Evolutionary conservation across 2,329 filamentous ascomycete genomes (phyloP), one percentile per base, ranked within the genome.

Genomic region (Fusarium temperatum): DNA sequence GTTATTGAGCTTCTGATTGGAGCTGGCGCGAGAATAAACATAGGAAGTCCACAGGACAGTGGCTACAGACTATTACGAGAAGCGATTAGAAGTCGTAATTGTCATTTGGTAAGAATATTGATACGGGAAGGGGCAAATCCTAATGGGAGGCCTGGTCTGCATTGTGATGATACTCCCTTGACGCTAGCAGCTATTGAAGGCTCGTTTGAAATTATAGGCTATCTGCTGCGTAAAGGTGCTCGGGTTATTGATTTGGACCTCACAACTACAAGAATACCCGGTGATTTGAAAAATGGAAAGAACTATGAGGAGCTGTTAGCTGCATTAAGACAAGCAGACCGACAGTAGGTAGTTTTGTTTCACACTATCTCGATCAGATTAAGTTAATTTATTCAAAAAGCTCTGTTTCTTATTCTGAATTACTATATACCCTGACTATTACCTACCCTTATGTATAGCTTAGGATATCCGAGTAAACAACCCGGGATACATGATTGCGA

Each of bases 41-140:
- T 8, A 8, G 4, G 3, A 9, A 3, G 45, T 1, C 1, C 13
- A 22, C 0, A 7, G 9, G 45, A 22, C 4, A 3, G 28, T 14
- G 14, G 26, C 53, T 17, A 17, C 8, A 11, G 9, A 5, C 11
- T 56, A 1, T 3, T 56, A 4, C 11, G 12, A 14, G 11, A 15
- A n/a, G 38, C 26, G 4, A n/a, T 56, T 4, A 17, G 4, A 22
- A 20, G 22, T 9, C 8, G 0, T 0, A 5, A 20, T 44, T 9
- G 0, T 5, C 3, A 56, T 7, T 35, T 56, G 2, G 28, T 56
- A 8, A 44, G 6, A 13, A 2, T 57, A 7, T 6, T 44, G 0
- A 22, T 44, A 35, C 13, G 10, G 3, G n/a, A 44, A 32, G 54
- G 39, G 0, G 54, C 15, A 2, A 5, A 0, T 11, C 12, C n/a